Base-by-base conservation (phyloP, 495 filamentous ascomycete species). In the Aspergillus biplanus region DNA sequence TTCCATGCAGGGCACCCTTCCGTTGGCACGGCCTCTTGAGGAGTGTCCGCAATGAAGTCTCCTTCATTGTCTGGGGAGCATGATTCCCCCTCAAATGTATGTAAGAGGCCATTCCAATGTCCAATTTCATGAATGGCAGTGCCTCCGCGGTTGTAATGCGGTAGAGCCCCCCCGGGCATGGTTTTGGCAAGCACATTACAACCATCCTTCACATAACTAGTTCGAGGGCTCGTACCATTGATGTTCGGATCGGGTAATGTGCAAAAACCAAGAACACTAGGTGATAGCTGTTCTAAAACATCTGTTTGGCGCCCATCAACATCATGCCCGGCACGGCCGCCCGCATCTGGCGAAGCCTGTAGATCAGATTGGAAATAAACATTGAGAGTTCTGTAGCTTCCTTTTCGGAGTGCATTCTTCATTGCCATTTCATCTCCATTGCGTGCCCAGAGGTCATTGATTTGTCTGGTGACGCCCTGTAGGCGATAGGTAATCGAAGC, bases 391-490 rank as follows among this genome's bases (percentile, higher is more conserved):
- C 59, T 62, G 64, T 85, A 85, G 50, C 52, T 78, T 47, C 83
- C 82, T 59, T 68, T 71, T 13, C 89, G 86, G 3, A 93, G 81
- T 5, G 85, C 78, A 6, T 85, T 70, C 65, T 92, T 93, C 69
- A 89, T 84, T 3, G 84, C 82, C 3, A 81, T 62, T 37, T 89
- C 88, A 39, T 89, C 84, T 13, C 83, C 69, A 46, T 86, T 82
- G n/a, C 83, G 81, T 33, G 92, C 81, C 67, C 90, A 89, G 15
- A 82, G 80, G 59, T 90, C 87, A 68, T 90, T 92, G 66, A 91
- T 80, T 12, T 88, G 89, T 62, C 89, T 90, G 21, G 90, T 87
- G 31, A 92, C 75, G 49, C 87, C 85, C 67, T 86, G 78, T n/a
- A 93, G 67, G 13, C 79, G 80, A 48, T 91, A 87, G 6, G 82